A percentile compares a stretch with the other conserved stretches of the same genome.
Conservation (phyloP, 495 filamentous ascomycete genomes). For the Trypethelium eluteriae region DNA sequence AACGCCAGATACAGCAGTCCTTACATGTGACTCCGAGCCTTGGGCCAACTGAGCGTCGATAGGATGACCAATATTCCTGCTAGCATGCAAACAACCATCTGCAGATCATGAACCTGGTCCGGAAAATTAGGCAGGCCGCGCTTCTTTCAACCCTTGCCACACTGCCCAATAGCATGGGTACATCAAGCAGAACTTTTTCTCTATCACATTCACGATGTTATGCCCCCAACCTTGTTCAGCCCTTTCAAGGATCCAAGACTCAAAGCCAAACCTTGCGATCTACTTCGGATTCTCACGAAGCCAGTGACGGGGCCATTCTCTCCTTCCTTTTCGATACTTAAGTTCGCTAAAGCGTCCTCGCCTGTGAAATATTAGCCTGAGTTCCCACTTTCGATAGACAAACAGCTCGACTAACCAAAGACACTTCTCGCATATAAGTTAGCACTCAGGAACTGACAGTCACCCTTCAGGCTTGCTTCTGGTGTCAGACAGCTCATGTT, state of each 20-base stretch:
- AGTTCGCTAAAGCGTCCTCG: constrained; percentile 95
- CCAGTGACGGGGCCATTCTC: constrained; percentile 93
- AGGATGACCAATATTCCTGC: not conserved
- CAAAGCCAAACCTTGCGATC: constrained; percentile 89
- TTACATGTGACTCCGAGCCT: not conserved
- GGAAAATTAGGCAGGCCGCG: not conserved
- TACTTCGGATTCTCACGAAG: constrained; percentile 97
- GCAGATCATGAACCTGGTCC: not conserved
- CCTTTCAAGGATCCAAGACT: constrained; percentile 94
- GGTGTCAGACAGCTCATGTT: constrained; percentile 99
- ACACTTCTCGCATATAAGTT: constrained; percentile 97
- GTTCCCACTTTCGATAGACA: not conserved
- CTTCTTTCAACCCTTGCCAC: not conserved
- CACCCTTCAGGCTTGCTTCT: constrained; percentile 90
- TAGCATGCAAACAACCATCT: not conserved
- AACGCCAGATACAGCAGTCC: not conserved
- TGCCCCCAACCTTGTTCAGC: constrained; percentile 59
- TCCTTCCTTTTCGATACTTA: constrained; percentile 96
- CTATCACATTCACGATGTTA: not conserved
- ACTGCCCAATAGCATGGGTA: not conserved
- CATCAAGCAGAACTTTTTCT: not conserved
- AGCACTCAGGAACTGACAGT: constrained; percentile 95
- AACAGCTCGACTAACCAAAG: constrained; percentile 69
- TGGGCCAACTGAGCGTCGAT: not conserved
- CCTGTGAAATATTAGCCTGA: constrained; percentile 46